Evolutionary conservation across 352 stramenopile species (phyloP), one percentile per base, ranked within the genome.

Genomic region (Pythium rishiriense): DNA sequence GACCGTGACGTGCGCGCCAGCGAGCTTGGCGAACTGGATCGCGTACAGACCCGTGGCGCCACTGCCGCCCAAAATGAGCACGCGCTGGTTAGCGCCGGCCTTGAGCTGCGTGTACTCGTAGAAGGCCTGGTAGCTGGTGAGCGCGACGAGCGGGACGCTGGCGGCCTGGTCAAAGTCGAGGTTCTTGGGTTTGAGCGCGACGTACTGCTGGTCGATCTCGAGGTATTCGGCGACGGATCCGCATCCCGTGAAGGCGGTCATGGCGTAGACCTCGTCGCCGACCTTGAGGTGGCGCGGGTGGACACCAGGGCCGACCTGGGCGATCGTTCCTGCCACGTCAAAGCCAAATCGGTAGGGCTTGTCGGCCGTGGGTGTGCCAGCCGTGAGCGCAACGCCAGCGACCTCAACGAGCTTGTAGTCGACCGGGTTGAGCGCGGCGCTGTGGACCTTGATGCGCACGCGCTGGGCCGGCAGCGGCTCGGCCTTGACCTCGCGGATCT

Each of bases 51-150:
- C 78, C 14, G 70, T 70, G 26, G 64, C 66, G 42, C 75, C 70
- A 48, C 69, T 78, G 14, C 69, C 77, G 11, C 75, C 77, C 7
- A 81, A 55, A 33, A 86, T 70, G 6, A 69, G 50, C 10, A 73
- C 54, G 19, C 35, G 47, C 15, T 64, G 28, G 48, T 41, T 55
- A 1, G 29, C 25, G 33, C 66, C 61, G n/a, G 22, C 17, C 42
- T 59, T 19, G 19, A 73, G 39, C 37, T n/a, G 10, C 37, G 37
- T 45, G 37, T 45, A 45, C 14, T 45, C 37, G 37, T 45, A 45
- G 7, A 45, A 19, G 4, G 37, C 37, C 14, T 45, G 7, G 37
- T 21, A 45, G 37, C 37, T 45, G 10, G 37, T 45, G 14, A 45
- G 37, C 14, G 37, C 37, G 17, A 45, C 33, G 33, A 39, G 33